phyloP scores from a whole-genome alignment of 2,329 filamentous ascomycete genomes.

The Orbilia oligospora region DNA sequence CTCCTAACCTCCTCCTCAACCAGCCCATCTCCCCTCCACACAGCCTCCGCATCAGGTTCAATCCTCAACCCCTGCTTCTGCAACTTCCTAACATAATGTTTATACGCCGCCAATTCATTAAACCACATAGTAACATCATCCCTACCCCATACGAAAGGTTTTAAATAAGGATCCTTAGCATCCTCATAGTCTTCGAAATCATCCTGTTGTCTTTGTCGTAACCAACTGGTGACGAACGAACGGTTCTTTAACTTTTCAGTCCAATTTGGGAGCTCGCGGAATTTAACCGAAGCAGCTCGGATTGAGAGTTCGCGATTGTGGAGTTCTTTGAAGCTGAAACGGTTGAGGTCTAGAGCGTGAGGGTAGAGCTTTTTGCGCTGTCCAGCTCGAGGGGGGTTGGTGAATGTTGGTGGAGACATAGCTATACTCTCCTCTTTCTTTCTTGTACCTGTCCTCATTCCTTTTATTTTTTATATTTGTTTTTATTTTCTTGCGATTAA shows the following conservation, averaged over 20 bases:
- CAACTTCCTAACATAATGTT: constrained; percentile 2
- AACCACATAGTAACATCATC: constrained; percentile 12
- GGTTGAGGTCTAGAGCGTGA: not conserved
- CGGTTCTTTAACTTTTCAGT: constrained; percentile 11
- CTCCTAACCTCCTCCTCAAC: constrained; percentile 21
- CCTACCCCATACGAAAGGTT: constrained; percentile 4
- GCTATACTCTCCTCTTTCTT: too few relatives aligned
- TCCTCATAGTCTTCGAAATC: not conserved
- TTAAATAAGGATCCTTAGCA: not conserved
- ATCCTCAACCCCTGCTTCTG: constrained; percentile 20
- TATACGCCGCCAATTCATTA: constrained; percentile 32
- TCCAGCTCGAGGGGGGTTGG: not conserved
- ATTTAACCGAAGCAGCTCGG: constrained; percentile 1
- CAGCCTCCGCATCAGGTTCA: constrained; percentile 27
- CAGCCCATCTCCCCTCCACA: constrained; percentile 27
- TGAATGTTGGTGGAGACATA: too few relatives aligned
- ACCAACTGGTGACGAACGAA: not conserved
- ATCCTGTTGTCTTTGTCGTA: not conserved
- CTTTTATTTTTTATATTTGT: too few relatives aligned
- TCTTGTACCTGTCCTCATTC: too few relatives aligned
- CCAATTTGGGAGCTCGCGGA: constrained; percentile 16
- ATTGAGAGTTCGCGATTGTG: not conserved
- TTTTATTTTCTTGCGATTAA: too few relatives aligned
- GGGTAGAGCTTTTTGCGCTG: constrained; percentile 13
- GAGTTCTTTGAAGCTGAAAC: not conserved